phyloP scores from a whole-genome alignment of 805 yeast genomes.

The Candida rishiriensis region DNA sequence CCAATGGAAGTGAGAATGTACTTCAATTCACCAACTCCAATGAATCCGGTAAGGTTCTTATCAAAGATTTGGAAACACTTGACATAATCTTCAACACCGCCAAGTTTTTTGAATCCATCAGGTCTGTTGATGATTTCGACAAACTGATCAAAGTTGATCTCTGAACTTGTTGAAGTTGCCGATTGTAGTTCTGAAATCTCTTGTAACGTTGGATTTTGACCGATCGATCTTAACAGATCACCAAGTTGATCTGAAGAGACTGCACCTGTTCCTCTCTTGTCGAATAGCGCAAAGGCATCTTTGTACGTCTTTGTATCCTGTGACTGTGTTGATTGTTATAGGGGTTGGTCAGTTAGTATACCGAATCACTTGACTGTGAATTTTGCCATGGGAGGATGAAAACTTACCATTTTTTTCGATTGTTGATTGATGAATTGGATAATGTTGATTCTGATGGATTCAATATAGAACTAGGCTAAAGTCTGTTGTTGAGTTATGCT shows the following conservation, averaged over 20 bases:
- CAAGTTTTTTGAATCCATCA: constrained; percentile 81
- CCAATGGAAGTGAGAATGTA: constrained; percentile 95
- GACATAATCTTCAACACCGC: constrained; percentile 88
- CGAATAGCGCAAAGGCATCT: constrained; percentile 96
- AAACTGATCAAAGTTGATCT: constrained; percentile 72
- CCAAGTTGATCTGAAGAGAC: constrained; percentile 83
- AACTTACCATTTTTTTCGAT: too few species aligned
- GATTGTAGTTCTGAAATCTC: constrained; percentile 65
- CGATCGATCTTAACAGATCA: constrained; percentile 92
- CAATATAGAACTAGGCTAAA: too few species aligned
- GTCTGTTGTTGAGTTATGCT: too few species aligned
- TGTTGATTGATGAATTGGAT: too few species aligned
- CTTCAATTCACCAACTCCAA: constrained; percentile 94
- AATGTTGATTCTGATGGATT: too few species aligned
- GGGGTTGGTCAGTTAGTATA: not conserved
- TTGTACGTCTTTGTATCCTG: constrained; percentile 44
- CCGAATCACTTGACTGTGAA: not conserved
- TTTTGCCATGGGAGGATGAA: too few species aligned
- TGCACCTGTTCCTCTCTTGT: constrained; percentile 91
- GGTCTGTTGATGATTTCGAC: constrained; percentile 77
- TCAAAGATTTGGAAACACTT: constrained; percentile 97
- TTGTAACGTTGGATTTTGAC: constrained; percentile 95
- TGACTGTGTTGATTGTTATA: not conserved
- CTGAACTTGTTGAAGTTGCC: constrained; percentile 21
- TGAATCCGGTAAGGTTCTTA: constrained; percentile 91